Base-by-base conservation (phyloP, 306 rosid genomes). In the Sphenostylis stenocarpa region DNA sequence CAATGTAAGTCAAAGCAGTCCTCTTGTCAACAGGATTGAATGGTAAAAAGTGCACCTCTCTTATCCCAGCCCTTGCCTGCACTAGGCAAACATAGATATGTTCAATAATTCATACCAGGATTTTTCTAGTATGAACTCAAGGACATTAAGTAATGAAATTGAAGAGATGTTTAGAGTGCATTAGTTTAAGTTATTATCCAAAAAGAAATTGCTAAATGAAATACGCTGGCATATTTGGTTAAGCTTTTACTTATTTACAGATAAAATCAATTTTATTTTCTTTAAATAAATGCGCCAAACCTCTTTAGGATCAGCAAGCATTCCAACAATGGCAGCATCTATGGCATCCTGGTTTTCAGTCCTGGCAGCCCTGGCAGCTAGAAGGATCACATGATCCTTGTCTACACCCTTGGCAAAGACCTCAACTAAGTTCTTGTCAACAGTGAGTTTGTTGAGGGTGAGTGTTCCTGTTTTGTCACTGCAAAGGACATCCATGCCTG, bases 401-500 rank as follows among this genome's bases (percentile, higher is more conserved):
- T 96, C 99, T 19, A 88, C 88, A 33, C 93, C 99, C 88, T 91
- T 96, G 6, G 66, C 41, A 38, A 93, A 96, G 43, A 96, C 99
- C 91, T 96, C 99, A 52, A 93, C 62, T 82, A 96, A 85, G 86
- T 80, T 96, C 83, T 38, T 87, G 75, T 96, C 99, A 57, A 96
- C 90, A 81, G 90, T 91, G 43, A 92, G 88, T 87, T 96, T 96
- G 91, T 96, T 96, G 71, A 96, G 99, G 15, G 99, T 96, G 13
- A 96, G 90, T 24, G 99, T 96, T 67, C 99, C 98, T 3, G 99
- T 96, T 81, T 96, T 96, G 83, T 96, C 99, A 78, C 99, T 96
- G 86, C 98, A 96, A 60, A 96, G 98, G 16, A 96, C 99, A 70
- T 96, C 99, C 99, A 96, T 96, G 67, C 99, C 99, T 4, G 99